Evolutionary conservation across 78 protist genomes (phyloP).

Genomic region (Speleostelium caveatum): DNA sequence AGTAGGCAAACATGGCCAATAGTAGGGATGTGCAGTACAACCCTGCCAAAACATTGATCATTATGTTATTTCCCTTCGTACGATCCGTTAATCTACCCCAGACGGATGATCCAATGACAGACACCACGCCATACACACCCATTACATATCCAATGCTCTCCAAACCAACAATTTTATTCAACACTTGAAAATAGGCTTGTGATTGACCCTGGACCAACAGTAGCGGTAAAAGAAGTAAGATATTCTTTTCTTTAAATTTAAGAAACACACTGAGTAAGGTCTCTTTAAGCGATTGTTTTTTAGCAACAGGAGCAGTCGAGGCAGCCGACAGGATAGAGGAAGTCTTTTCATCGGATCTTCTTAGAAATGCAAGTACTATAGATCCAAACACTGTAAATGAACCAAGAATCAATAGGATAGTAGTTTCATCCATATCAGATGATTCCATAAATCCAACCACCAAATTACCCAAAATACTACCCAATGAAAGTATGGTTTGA

Average conservation of each 20-base stretch:
- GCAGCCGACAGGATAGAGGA: neutral
- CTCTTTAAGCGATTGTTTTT: no score
- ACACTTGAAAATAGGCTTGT: constrained; percentile 42
- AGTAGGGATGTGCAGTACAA: neutral
- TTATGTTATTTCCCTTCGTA: neutral
- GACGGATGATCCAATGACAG: constrained; percentile 10
- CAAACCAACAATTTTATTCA: constrained; percentile 2
- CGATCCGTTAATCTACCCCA: constrained; percentile 36
- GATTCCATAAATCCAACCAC: neutral
- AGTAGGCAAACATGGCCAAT: neutral
- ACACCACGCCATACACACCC: constrained; percentile 22
- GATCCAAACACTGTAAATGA: neutral
- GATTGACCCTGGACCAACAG: constrained; percentile 54
- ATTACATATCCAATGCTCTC: constrained; percentile 19
- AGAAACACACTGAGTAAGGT: neutral
- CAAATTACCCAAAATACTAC: neutral
- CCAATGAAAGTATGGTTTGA: neutral
- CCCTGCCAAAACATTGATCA: neutral
- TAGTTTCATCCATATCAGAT: neutral
- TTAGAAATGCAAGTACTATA: no score
- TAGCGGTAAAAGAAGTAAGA: constrained; percentile 14
- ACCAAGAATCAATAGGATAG: neutral
- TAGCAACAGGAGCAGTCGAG: no score
- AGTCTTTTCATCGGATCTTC: no score
- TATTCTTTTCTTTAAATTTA: constrained; percentile 12